phyloP scores from a whole-genome alignment of 2,329 filamentous ascomycete species.

The Trichoderma koningii region DNA sequence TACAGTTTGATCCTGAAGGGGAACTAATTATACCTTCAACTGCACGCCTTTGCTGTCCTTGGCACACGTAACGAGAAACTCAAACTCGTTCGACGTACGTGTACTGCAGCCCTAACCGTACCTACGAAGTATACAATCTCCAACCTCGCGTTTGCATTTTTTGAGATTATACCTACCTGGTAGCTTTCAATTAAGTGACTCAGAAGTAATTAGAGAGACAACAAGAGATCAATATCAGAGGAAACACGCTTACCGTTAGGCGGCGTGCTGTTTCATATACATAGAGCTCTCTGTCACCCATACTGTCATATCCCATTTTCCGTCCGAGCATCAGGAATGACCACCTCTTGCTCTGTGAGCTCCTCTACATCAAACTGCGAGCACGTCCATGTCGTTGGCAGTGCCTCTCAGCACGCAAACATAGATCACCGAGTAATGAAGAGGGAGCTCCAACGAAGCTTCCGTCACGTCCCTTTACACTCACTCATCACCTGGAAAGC shows the following conservation, averaged over 20 bases:
- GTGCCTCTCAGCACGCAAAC: background rate
- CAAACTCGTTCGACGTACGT: constrained; percentile 7
- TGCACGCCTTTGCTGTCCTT: no score
- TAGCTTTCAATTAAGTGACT: no score
- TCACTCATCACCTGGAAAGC: background rate
- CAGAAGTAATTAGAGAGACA: no score
- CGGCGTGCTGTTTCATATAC: background rate
- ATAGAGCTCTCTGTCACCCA: background rate
- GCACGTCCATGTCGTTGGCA: no score
- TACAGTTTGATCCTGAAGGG: no score
- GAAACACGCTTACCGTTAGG: background rate
- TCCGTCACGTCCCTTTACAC: background rate
- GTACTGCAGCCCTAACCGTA: no score
- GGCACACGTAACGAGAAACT: background rate
- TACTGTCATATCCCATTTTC: background rate
- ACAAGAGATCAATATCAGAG: no score
- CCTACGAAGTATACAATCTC: background rate
- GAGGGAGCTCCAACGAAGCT: background rate
- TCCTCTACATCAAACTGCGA: background rate
- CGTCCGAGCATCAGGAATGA: background rate
- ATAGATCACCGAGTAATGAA: background rate
- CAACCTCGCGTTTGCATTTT: no score
- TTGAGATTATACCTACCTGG: no score
- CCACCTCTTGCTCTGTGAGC: constrained; percentile 9
- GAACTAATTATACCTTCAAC: no score